Evolutionary conservation across 495 filamentous ascomycete genomes (phyloP), one percentile per base, ranked within the genome.

Genomic region (Echria macrotheca): DNA sequence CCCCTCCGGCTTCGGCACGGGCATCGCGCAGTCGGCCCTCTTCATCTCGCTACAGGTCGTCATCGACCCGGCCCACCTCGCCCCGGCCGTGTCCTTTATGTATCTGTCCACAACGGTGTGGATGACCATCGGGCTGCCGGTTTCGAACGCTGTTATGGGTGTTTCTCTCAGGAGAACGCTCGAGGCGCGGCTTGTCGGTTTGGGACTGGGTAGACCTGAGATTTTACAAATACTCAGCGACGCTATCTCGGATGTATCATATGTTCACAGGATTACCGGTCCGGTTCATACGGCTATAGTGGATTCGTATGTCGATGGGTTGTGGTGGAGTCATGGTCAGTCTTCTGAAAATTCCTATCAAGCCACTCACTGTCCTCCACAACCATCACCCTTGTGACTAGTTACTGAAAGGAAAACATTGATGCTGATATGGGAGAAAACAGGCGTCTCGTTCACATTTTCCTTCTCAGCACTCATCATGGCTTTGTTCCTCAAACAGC

Each of bases 1-100:
- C 8, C 80, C 78, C 49, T 67, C 65, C 28, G 69, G 69, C 1
- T 63, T 85, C 43, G 80, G 81, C 2, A 77, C 72, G 2, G 79
- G 78, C 1, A 69, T 81, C 19, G 71, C 74, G 0, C 60, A 68
- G 2, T 72, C 71, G 0, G 71, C 79, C 0, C 63, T 74, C 0
- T 85, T 83, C 55, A 69, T 85, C 24, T 70, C 71, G 3, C 73
- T 85, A 42, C 77, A 81, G 17, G 68, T 75, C 5, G 63, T 73
- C 23, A 54, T 82, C 15, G 69, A 76, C 12, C 65, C 69, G 0
- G 54, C 66, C 4, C 76, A 82, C 45, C 68, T 77, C 8, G 79
- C 77, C 0, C 76, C 79, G 48, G 78, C 79, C 0, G 74, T 73
- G 0, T 71, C 75, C 4, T 75, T 75, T 1, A 73, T 78, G 50